Evolutionary conservation across 805 yeast genomes (phyloP), one percentile per base, ranked within the genome.

Genomic region (Zygosaccharomyces kombuchaensis): DNA sequence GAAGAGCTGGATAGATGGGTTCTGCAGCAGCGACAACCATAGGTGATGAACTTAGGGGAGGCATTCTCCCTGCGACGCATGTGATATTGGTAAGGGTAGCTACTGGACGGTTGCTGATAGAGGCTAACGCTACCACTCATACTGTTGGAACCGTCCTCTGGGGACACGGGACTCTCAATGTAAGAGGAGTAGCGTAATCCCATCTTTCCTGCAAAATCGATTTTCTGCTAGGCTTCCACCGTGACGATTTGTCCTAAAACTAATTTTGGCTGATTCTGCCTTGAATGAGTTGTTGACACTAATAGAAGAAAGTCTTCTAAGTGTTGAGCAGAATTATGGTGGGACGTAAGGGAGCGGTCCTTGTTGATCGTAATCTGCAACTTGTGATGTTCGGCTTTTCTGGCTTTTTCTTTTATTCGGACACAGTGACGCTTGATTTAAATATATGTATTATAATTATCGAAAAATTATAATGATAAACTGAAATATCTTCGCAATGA

Each of bases 11-110:
- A 59, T 9, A 63, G 52, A 44, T 63, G 68, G 1, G 65, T 60
- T 41, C 63, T 52, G 36, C 68, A 63, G 21, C 53, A 46, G 16
- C 61, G 54, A 44, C 68, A 63, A 14, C 66, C 66, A 43, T 61
- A 63, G 3, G 65, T 63, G 16, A 53, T 51, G 27, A 60, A 60
- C 40, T 55, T 54, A 13, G 50, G 47, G n/a, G 43, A 23, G 3
- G 50, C 34, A 2, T 19, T 21, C 13, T 49, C 53, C 16, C 47
- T 45, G 27, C 35, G 42, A 14, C 44, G 48, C 36, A 35, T 40
- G 25, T 44, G 50, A 17, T 44, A 40, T 6, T 44, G 36, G 19
- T 39, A 31, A 22, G 44, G 49, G 37, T 45, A 45, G n/a, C 47
- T 27, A 22, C 42, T 46, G 16, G 53, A 40, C 6, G 44, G n/a